Percentiles rank a stretch among this genome's conserved stretches.
phyloP scores from a whole-genome alignment of 768 basidiomycete species.

The Harrya chromipes region DNA sequence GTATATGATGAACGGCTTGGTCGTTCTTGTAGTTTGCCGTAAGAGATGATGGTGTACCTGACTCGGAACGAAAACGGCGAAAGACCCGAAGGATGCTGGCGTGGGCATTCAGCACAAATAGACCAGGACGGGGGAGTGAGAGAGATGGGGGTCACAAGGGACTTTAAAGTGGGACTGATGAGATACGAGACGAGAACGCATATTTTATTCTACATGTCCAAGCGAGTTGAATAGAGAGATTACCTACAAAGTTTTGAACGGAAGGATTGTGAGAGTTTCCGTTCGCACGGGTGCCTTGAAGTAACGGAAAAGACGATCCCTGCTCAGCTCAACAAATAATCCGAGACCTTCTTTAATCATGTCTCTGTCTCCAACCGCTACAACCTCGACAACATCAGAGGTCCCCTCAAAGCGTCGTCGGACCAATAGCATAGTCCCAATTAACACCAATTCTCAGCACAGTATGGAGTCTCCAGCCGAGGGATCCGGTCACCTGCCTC shows the following conservation, averaged over 20 bases:
- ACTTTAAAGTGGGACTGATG: too few relatives aligned
- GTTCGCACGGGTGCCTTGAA: conserved; percentile 14
- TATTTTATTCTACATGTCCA: too few relatives aligned
- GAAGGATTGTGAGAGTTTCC: neutral
- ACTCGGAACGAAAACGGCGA: too few relatives aligned
- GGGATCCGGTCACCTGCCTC: conserved; percentile 25
- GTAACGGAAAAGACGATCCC: conserved; percentile 13
- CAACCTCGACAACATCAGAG: conserved; percentile 55
- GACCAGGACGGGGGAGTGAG: too few relatives aligned
- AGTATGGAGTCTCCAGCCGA: conserved; percentile 36
- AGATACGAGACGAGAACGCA: too few relatives aligned
- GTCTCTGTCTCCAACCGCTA: conserved; percentile 65
- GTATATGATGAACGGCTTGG: too few relatives aligned
- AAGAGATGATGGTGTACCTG: too few relatives aligned
- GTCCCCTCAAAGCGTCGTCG: conserved; percentile 56
- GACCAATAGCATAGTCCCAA: conserved; percentile 33
- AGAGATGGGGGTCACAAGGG: too few relatives aligned
- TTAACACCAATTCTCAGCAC: conserved; percentile 15
- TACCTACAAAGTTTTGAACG: neutral
- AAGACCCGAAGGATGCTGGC: too few relatives aligned
- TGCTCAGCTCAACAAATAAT: conserved; percentile 7
- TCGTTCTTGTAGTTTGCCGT: too few relatives aligned
- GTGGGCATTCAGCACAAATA: too few relatives aligned
- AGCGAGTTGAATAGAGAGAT: too few relatives aligned
- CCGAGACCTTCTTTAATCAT: conserved; percentile 34